Evolutionary conservation across 345 rosid genomes (phyloP), one percentile per base, ranked within the genome.

Genomic region (Linum lewisii): DNA sequence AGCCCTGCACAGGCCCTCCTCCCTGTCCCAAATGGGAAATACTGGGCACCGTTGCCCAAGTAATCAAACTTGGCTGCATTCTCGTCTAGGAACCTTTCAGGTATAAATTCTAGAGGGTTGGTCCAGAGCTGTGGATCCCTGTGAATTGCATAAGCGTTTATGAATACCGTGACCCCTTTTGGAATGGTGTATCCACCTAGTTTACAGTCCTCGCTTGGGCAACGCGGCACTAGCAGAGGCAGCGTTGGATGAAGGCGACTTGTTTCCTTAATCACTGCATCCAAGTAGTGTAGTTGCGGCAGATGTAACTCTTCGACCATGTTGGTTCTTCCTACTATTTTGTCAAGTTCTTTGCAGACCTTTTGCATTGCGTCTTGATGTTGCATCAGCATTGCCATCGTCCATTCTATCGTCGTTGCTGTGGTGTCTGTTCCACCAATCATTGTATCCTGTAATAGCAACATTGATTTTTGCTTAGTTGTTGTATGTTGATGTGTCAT

Each of bases 21-120:
- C 0, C 85, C 83, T 0, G 79, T 64, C 24, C 85, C 85, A 24
- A 81, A 81, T 0, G 85, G 82, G 5, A 75, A 21, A 34, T 70
- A 81, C 0, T 16, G 26, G 16, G 73, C 67, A 21, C 72, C 53
- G 14, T 66, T 76, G 0, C 81, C 83, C 4, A 21, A 25, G 20
- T 59, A 78, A 24, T 78, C 76, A 11, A 57, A 59, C 2, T 61
- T 42, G 21, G 14, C 1, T 11, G 47, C 34, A 29, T 42, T 42
- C 47, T 54, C 24, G 22, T 62, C 38, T 3, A 70, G 6, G 32
- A 77, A 74, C 58, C 79, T 69, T 34, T 77, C 76, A 0, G 79
- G 81, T 20, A 7, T 16, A 24, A 80, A 77, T 18, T 72, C 74
- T 5, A 15, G 13, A 0, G 81, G 81, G 6, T 68, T 54, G 2